These are phyloP conservation scores for Vigna hirtella DNA, from an alignment of 306 rosid genomes.

Conservation along the genomic window DNA sequence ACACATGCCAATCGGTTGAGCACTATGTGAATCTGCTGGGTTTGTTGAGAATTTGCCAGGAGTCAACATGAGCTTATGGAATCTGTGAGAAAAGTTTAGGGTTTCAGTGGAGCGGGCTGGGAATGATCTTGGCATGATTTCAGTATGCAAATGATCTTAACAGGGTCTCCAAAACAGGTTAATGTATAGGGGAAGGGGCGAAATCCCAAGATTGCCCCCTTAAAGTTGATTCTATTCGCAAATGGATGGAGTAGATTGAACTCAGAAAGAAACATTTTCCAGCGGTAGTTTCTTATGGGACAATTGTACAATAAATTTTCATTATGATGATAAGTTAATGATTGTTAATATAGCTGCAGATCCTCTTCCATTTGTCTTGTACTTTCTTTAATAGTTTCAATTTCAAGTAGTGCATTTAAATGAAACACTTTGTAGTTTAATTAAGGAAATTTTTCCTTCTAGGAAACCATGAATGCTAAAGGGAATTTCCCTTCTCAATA, in stretches of 20 bases:
- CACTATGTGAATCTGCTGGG: neutral
- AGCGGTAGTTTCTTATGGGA: neutral
- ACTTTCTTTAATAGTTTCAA: slow-evolving; percentile 12
- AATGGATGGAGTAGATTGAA: slow-evolving; percentile 12
- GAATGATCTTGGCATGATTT: no score
- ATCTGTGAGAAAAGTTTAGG: no score
- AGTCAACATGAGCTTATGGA: no score
- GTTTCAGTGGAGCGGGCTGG: no score
- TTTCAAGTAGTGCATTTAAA: neutral
- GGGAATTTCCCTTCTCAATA: neutral
- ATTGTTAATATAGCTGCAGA: neutral
- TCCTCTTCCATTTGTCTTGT: neutral
- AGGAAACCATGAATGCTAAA: slow-evolving; percentile 14
- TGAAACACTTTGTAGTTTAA: neutral
- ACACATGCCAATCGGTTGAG: neutral
- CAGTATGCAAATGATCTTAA: no score
- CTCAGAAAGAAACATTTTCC: slow-evolving; percentile 15
- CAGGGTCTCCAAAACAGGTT: no score
- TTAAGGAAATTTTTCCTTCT: neutral
- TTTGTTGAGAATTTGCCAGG: neutral
- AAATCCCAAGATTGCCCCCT: no score
- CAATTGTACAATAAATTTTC: neutral
- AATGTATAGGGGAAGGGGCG: no score
- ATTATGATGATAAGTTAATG: neutral
- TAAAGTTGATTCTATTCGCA: slow-evolving; percentile 1